Evolutionary conservation across 192 early-diverging fungal genomes (phyloP), one percentile per base, ranked within the genome.

Genomic region (Linnemannia schmuckeri): DNA sequence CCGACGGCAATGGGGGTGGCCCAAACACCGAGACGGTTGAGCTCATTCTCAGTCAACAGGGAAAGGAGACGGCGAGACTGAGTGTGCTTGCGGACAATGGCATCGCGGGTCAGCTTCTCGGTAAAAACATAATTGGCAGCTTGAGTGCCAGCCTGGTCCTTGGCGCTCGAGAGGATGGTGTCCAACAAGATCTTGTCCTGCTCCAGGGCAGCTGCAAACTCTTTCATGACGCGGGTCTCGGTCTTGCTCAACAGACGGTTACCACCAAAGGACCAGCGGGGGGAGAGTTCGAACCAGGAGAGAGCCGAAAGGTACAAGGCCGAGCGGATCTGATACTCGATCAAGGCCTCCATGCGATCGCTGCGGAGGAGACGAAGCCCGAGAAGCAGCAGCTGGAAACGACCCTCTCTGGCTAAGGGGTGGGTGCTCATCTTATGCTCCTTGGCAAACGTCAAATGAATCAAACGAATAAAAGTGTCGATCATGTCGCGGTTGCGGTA

Each of bases 11-110:
- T 90, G 0, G 97, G 96, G 68, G 94, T 94, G 44, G 90, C 88
- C 98, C 98, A 99, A 0, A 96, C 93, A 27, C 93, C 91, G 81
- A 97, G 89, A 22, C 96, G 93, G 66, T 91, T 90, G 63, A 99
- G 86, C 83, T 99, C 98, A 73, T 95, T 96, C 84, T 98, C 98
- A 24, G 98, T 81, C 41, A 99, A 90, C 40, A 99, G 78, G 71
- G 96, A 79, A 20, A 99, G 82, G 33, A 99, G 82, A 38, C 95
- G 93, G 42, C 91, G 90, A 20, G 82, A 81, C 35, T 89, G 82
- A 27, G 87, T 76, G 38, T 91, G 87, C 70, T 91, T 78, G 40
- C 86, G 89, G 61, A 93, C 46, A 33, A 92, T 90, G 78, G 90
- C 90, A 79, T 91, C 91, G 44, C 89, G 88, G 3, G 87, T 91